Percentiles rank a stretch among this genome's conserved stretches.
Evolutionary conservation across 2,329 filamentous ascomycete species (phyloP).

Genomic region (Aspergillus luchuensis): DNA sequence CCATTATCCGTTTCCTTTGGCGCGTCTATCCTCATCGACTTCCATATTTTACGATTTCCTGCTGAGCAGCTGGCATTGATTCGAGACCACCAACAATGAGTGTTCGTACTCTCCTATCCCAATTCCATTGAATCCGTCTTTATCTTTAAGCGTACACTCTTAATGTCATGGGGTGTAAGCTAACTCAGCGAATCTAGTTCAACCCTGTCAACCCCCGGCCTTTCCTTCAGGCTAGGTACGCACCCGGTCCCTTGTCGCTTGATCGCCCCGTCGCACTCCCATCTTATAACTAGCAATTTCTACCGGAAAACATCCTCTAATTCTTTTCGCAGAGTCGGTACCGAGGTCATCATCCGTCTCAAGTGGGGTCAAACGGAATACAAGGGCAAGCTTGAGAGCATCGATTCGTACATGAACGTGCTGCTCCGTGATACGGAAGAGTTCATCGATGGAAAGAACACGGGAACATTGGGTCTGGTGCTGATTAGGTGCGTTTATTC

Average conservation of each 20-base stretch:
- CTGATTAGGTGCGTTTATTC: constrained; percentile 71
- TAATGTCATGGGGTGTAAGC: background rate
- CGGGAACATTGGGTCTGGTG: constrained; percentile 83
- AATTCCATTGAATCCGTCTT: constrained; percentile 23
- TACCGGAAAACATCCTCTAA: background rate
- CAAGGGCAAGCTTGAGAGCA: constrained; percentile 86
- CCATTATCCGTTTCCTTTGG: background rate
- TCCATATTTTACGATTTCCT: constrained; percentile 4
- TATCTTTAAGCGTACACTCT: background rate
- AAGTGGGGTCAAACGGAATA: constrained; percentile 99
- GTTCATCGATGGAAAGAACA: constrained; percentile 84
- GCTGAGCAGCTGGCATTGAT: constrained; percentile 4
- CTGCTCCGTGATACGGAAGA: constrained; percentile 90
- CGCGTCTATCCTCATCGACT: background rate
- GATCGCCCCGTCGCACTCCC: background rate
- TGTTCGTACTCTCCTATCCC: constrained; percentile 26
- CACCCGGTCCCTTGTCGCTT: constrained; percentile 28
- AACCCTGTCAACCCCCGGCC: constrained; percentile 95
- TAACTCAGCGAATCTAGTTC: constrained; percentile 57
- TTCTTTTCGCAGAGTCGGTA: constrained; percentile 68
- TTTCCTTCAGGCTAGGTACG: constrained; percentile 88
- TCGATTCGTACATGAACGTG: constrained; percentile 99
- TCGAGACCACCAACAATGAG: constrained; percentile 33
- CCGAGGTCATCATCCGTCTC: constrained; percentile 84
- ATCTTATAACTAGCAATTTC: background rate